A percentile compares a stretch with the other conserved stretches of the same genome.
These are phyloP conservation scores for Ottelia alismoides DNA, from an alignment of 106 monocot genomes.

Conservation along the genomic window DNA sequence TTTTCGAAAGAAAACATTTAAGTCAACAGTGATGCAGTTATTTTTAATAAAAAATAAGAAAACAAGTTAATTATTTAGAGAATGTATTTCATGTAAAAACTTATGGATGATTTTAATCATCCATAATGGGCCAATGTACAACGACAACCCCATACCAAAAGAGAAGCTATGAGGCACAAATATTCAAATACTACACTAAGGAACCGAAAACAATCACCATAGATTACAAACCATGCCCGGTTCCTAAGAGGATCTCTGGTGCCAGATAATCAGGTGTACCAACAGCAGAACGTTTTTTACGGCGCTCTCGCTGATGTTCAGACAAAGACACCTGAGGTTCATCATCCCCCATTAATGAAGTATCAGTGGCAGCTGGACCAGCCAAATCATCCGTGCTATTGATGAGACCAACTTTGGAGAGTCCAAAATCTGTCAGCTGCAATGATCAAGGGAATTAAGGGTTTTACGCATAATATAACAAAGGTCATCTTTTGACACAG, in stretches of 20 bases:
- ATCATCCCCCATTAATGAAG: constrained; percentile 79
- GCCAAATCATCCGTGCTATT: constrained; percentile 98
- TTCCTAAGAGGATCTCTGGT: constrained; percentile 94
- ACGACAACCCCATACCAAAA: constrained; percentile 3
- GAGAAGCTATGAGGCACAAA: too few species aligned
- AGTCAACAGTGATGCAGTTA: too few species aligned
- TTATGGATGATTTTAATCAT: too few species aligned
- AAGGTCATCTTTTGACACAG: too few species aligned
- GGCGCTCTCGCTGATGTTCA: constrained; percentile 68
- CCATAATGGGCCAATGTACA: constrained; percentile 2
- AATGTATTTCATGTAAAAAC: too few species aligned
- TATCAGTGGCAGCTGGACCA: constrained; percentile 78
- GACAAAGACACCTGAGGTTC: constrained; percentile 61
- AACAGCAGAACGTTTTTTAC: constrained; percentile 94
- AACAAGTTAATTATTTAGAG: too few species aligned
- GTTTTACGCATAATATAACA: too few species aligned
- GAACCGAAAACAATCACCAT: too few species aligned
- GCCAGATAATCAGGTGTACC: constrained; percentile 99
- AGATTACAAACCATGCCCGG: constrained; percentile 99
- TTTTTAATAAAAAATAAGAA: too few species aligned
- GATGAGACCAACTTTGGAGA: constrained; percentile 97
- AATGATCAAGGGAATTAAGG: too few species aligned
- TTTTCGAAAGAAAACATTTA: too few species aligned
- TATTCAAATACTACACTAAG: too few species aligned
- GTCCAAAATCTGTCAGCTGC: constrained; percentile 99